These are phyloP conservation scores for Excoecaria agallocha DNA, from an alignment of 345 rosid species.

Conservation along the genomic window DNA sequence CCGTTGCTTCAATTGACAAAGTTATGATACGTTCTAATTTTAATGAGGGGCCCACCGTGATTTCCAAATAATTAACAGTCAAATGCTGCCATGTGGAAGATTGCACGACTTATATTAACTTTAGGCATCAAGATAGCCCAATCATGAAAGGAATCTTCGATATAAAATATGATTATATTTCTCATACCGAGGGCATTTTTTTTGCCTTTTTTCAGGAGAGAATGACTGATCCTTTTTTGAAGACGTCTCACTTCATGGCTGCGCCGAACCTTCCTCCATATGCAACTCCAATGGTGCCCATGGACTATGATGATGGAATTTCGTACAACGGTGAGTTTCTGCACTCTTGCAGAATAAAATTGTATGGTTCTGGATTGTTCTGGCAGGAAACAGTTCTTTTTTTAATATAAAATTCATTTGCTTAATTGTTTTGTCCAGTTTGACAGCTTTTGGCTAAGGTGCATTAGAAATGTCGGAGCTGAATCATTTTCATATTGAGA, in stretches of 20 bases:
- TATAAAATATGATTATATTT: constrained; percentile 6
- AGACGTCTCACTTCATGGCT: constrained; percentile 35
- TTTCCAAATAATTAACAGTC: neutral
- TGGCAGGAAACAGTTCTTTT: neutral
- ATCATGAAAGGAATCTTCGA: neutral
- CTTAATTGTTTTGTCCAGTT: neutral
- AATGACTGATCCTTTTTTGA: constrained; percentile 41
- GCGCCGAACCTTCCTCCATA: constrained; percentile 39
- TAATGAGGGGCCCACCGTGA: neutral
- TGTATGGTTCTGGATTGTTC: neutral
- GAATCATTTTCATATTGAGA: neutral
- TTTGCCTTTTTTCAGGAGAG: constrained; percentile 54
- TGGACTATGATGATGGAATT: constrained; percentile 47
- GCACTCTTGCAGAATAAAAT: constrained; percentile 5
- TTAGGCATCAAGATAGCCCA: neutral
- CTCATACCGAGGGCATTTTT: constrained; percentile 13
- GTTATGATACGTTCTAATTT: neutral
- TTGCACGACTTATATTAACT: neutral
- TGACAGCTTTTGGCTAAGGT: neutral
- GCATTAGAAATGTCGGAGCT: neutral
- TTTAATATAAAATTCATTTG: neutral
- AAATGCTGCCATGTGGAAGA: neutral
- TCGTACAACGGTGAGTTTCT: constrained; percentile 38
- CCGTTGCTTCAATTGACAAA: neutral
- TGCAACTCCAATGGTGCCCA: constrained; percentile 37